Evolutionary conservation across 805 yeast genomes (phyloP).

Genomic region (Hanseniaspora lindneri): DNA sequence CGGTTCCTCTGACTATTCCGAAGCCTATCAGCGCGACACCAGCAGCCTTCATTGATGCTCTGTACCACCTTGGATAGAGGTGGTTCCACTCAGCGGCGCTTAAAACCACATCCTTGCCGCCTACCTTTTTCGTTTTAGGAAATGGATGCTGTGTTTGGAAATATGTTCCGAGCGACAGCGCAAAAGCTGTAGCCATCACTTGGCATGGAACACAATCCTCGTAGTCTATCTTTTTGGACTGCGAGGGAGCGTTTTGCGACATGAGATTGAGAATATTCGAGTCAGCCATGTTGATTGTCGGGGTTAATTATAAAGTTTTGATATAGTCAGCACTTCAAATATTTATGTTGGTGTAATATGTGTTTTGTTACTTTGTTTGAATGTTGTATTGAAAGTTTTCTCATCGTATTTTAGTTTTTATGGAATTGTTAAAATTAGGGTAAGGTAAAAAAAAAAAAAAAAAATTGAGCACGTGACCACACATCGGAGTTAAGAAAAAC

Average conservation of each 20-base stretch:
- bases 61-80: conserved; percentile 52
- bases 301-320: too few species aligned
- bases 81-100: conserved; percentile 26
- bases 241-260: conserved; percentile 7
- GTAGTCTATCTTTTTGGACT: conserved; percentile 30
- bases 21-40: conserved; percentile 46
- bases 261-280: conserved; percentile 6
- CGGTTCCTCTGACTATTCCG: conserved; percentile 54
- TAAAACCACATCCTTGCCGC: conserved; percentile 25
- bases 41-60: conserved; percentile 36
- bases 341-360: too few species aligned
- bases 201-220: conserved; percentile 60
- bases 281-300: too few species aligned
- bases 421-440: too few species aligned
- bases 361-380: neutral
- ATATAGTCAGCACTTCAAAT: too few species aligned
- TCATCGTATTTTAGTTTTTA: too few species aligned
- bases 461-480: too few species aligned
- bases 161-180: conserved; percentile 52
- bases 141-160: conserved; percentile 41
- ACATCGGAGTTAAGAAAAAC: too few species aligned
- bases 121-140: conserved; percentile 28
- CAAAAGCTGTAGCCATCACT: conserved; percentile 46
- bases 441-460: too few species aligned
- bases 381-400: too few species aligned